Conservation (phyloP, 495 filamentous ascomycete genomes). For the Melanomma pulvis-pyrius region DNA sequence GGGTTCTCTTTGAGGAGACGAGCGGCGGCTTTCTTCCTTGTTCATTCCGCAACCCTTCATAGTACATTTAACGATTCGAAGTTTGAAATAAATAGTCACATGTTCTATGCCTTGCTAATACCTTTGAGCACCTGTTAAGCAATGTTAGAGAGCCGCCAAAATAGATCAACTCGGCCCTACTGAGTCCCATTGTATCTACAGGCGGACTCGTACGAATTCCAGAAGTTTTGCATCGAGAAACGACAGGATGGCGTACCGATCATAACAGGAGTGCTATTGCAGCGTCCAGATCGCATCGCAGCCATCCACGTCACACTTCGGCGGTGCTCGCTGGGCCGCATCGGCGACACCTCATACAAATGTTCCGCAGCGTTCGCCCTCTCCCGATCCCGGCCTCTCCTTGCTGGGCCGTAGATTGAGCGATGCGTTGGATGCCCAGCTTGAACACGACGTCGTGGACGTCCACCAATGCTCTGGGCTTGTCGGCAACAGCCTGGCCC, state of each 20-base stretch:
- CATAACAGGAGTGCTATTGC: neutral
- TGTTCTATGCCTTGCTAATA: too few species aligned
- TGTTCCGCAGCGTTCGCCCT: neutral
- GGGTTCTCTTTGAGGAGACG: neutral
- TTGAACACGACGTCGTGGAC: too few species aligned
- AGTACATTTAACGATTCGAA: neutral
- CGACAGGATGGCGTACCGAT: too few species aligned
- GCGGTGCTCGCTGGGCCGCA: neutral
- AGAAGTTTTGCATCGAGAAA: too few species aligned
- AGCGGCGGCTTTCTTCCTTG: neutral
- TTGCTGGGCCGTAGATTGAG: neutral
- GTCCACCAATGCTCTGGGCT: neutral
- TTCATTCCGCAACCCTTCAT: neutral
- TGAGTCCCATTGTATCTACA: too few species aligned
- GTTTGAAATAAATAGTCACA: too few species aligned
- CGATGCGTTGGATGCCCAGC: neutral
- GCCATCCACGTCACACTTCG: constrained; percentile 1
- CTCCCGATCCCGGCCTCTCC: neutral
- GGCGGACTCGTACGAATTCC: too few species aligned
- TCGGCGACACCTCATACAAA: constrained; percentile 1
- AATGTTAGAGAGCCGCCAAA: too few species aligned
- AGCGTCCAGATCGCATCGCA: neutral
- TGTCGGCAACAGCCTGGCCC: neutral
- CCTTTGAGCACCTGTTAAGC: too few species aligned
- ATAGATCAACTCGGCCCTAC: too few species aligned